Base-by-base conservation (phyloP, 352 stramenopile species). In the Globisporangium okanoganense region DNA sequence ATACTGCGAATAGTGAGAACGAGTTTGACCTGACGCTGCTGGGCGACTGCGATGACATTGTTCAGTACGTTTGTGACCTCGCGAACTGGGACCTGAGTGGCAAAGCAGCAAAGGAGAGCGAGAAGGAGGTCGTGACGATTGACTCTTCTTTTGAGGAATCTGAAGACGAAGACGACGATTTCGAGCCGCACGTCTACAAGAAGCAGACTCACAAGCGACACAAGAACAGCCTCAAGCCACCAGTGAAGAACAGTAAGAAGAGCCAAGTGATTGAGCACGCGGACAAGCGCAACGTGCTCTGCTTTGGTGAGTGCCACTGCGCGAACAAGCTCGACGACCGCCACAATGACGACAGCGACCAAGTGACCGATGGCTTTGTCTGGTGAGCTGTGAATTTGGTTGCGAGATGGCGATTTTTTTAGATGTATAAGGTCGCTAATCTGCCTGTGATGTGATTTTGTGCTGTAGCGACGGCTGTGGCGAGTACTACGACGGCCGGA, bases 21-120 rank as follows among this genome's bases (percentile, higher is more conserved):
- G 76, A 85, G 40, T 94, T 96, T 56, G 88, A 96, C 56, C 40
- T 94, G 62, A 87, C 87, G 51, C 69, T 94, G 8, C 63, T 96
- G 10, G 86, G 85, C 8, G 73, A 93, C 58, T 95, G 88, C 51
- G 86, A 96, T 56, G 66, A 74, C 33, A 87, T 94, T 38, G 78
- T 91, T 29, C 64, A 72, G 47, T 80, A 92, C 35, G 68, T 96
- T 52, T 90, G 79, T 49, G 62, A 76, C 2, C 58, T 81, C 63
- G 71, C 72, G 47, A 69, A 70, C 18, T 95, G 86, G 86, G 40
- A 67, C 8, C 41, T 82, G n/a, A 54, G 48, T 31, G 31, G 14
- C 25, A 25, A 25, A 9, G 16, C 48, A 9, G 27, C 20, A 18
- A 12, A 35, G 9, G 9, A 51, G 38, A 53, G 10, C n/a, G 24